Base-by-base conservation (phyloP, 352 stramenopile genomes). In the Pythium volutum region DNA sequence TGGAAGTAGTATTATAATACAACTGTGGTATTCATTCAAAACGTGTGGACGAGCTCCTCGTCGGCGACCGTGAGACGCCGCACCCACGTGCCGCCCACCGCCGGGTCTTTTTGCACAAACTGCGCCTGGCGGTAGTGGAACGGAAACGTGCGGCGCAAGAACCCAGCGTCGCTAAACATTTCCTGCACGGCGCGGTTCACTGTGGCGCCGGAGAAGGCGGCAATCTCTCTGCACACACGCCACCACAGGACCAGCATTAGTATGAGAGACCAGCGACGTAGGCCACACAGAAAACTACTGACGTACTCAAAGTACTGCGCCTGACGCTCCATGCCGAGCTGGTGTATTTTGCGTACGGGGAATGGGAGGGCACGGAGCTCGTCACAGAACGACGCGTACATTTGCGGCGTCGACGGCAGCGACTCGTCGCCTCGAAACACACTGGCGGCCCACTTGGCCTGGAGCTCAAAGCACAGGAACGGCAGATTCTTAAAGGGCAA, bases 381-480 rank as follows among this genome's bases (percentile, higher is more conserved):
- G 0, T 73, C 62, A 20, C 76, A 74, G 34, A 90, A 86, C 33
- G 83, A 69, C 11, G 75, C 66, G 47, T 89, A 89, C 84, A 93
- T 91, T 16, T 79, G 67, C 49, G 87, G 66, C 53, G 86, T 86
- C 18, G 80, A 74, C 14, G 84, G 79, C 34, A 93, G 70, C 22
- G 58, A 2, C 15, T 43, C 39, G 2, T 52, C 64, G 8, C 73
- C 75, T 36, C 48, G 46, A 61, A 89, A 93, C 18, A 93, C 80
- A 6, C 64, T 66, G 1, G 79, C 75, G 22, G 84, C 71, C 84
- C 81, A 91, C 59, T 82, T 82, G 55, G 70, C 70, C 61, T 93
- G 84, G n/a, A 91, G 64, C 62, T 91, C 80, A 54, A 91, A 93
- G 60, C 73, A 91, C 2, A 84, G 58, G 42, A 93, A 93, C n/a